phyloP scores from a whole-genome alignment of 495 filamentous ascomycete genomes.

The Amphirosellinia nigrospora region DNA sequence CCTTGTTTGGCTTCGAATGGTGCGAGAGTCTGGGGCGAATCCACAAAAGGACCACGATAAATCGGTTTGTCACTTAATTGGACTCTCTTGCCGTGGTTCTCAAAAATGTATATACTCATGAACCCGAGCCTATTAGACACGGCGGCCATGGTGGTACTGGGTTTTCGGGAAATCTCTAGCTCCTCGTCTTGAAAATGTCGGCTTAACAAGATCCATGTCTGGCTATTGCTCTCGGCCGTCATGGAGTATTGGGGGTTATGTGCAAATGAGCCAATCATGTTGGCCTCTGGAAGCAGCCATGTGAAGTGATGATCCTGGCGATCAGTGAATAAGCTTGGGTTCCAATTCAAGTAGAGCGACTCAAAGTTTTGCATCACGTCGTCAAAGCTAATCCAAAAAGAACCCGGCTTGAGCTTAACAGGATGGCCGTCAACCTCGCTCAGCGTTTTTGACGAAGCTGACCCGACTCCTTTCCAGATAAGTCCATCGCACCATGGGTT shows the following conservation, averaged over 20 bases:
- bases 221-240: slow-evolving; percentile 58
- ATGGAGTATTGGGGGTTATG: slow-evolving; percentile 86
- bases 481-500: slow-evolving; percentile 93
- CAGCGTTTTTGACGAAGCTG: slow-evolving; percentile 26
- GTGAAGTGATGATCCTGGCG: slow-evolving; percentile 89
- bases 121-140: slow-evolving; percentile 67
- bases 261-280: slow-evolving; percentile 67
- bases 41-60: slow-evolving; percentile 80
- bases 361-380: slow-evolving; percentile 89
- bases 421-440: slow-evolving; percentile 32
- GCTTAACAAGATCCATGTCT: slow-evolving; percentile 82
- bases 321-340: slow-evolving; percentile 78
- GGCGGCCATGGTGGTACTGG: slow-evolving; percentile 42
- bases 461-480: slow-evolving; percentile 60
- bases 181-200: slow-evolving; percentile 73
- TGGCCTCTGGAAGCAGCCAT: slow-evolving; percentile 75
- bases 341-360: slow-evolving; percentile 97
- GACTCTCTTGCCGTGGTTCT: slow-evolving; percentile 72
- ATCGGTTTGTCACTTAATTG: slow-evolving; percentile 71
- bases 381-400: slow-evolving; percentile 90
- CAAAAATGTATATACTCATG: slow-evolving; percentile 84
- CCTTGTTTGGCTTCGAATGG: slow-evolving; percentile 67
- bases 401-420: slow-evolving; percentile 60
- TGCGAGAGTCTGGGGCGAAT: slow-evolving; percentile 90
- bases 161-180: slow-evolving; percentile 46